These are phyloP conservation scores for Whalleya microplaca DNA, from an alignment of 2,329 filamentous ascomycete species.

Conservation along the genomic window DNA sequence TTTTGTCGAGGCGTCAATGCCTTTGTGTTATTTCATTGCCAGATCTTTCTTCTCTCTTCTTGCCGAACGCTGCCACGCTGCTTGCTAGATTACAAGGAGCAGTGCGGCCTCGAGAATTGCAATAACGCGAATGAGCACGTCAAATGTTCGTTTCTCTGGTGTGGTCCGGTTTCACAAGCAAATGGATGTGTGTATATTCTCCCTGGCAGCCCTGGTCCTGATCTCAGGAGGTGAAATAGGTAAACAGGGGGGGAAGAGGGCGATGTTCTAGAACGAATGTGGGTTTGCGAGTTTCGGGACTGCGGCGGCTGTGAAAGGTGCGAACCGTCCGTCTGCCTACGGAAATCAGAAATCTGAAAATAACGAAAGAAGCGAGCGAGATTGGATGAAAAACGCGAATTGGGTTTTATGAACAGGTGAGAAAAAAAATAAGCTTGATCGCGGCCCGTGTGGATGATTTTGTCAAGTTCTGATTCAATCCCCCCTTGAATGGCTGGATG, in stretches of 20 bases:
- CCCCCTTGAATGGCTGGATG: slow-evolving; percentile 19
- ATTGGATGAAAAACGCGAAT: slow-evolving; percentile 17
- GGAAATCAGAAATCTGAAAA: neutral
- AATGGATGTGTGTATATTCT: too few relatives aligned
- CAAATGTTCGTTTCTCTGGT: slow-evolving; percentile 5
- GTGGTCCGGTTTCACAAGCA: slow-evolving; percentile 9
- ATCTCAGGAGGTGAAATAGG: slow-evolving; percentile 15
- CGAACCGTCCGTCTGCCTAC: neutral
- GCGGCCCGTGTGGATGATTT: slow-evolving; percentile 21
- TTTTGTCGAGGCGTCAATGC: slow-evolving; percentile 29
- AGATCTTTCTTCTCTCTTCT: slow-evolving; percentile 4
- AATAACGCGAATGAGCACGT: slow-evolving; percentile 5
- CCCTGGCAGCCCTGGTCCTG: slow-evolving; percentile 3
- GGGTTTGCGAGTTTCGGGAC: slow-evolving; percentile 5
- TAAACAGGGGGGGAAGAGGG: slow-evolving; percentile 1
- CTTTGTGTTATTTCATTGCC: slow-evolving; percentile 33
- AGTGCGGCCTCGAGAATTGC: neutral
- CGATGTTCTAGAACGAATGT: slow-evolving; percentile 21
- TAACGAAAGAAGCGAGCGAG: slow-evolving; percentile 21
- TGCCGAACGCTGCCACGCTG: slow-evolving; percentile 1
- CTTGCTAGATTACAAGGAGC: slow-evolving; percentile 7
- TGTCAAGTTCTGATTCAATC: slow-evolving; percentile 6
- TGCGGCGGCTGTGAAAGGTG: neutral
- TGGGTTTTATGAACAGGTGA: neutral
- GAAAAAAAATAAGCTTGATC: neutral